Evolutionary conservation across 306 rosid species (phyloP), one percentile per base, ranked within the genome.

Genomic region (Casuarina equisetifolia): DNA sequence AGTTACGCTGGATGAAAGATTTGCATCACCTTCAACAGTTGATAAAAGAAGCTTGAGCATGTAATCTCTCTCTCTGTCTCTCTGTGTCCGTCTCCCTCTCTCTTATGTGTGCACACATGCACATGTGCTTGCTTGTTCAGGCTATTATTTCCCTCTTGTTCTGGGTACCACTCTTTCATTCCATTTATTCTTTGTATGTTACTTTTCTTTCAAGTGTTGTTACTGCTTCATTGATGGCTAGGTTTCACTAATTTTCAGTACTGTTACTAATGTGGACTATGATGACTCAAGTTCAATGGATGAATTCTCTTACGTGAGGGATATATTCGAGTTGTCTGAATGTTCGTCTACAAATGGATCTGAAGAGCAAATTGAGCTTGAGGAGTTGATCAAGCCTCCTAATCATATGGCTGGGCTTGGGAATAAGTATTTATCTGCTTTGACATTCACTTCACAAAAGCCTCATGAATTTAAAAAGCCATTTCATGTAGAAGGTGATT

Each of bases 261-360:
- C 57, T 58, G 40, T 3, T 75, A 85, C 63, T 64, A 70, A 75
- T 74, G 49, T 74, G 73, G 87, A 79, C 80, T 84, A 78, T 70
- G 97, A 87, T 55, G 90, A 81, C 77, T 92, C 94, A 72, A 82
- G 87, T 75, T 76, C 86, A 66, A 64, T 45, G 66, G 90, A 89
- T 40, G 86, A 80, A 54, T 55, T 80, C 78, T 82, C 83, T 70
- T 73, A 73, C 78, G 76, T 71, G 80, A 88, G 72, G 74, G 90
- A 88, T 75, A 50, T 71, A 15, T 79, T 63, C 20, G 88, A 78
- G 79, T 83, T 87, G 69, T 88, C 96, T 74, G 97, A 87, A 73
- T 87, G 84, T 84, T 87, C 88, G 62, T 86, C 85, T 76, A 82
- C 85, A 71, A 64, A 70, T 79, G 80, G 88, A 75, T 74, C 84